phyloP scores from a whole-genome alignment of 108 stramenopile species.

The Chaetoceros muelleri region DNA sequence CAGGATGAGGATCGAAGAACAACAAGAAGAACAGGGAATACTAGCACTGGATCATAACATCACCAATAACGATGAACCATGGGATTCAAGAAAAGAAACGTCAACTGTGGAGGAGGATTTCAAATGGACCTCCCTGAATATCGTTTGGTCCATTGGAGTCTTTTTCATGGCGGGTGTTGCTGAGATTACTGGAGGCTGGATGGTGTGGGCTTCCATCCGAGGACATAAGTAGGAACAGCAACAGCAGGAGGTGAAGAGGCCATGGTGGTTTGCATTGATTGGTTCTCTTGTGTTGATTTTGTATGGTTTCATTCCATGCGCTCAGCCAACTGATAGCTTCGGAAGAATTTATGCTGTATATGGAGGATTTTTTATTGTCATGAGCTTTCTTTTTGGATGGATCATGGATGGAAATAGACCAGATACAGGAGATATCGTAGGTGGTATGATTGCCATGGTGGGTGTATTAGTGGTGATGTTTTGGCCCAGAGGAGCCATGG shows the following conservation, averaged over 20 bases:
- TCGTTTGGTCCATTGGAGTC: conserved; percentile 40
- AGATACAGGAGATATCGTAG: conserved; percentile 56
- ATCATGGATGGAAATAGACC: conserved; percentile 56
- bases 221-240: not conserved
- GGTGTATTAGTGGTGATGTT: conserved; percentile 54
- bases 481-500: conserved; percentile 53
- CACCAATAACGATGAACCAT: too few species aligned
- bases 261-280: conserved; percentile 66
- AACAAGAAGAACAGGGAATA: too few species aligned
- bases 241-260: conserved; percentile 16
- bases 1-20: too few species aligned
- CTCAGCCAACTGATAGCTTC: conserved; percentile 70
- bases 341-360: conserved; percentile 76
- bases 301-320: conserved; percentile 66
- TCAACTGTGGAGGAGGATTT: conserved; percentile 19
- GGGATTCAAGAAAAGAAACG: too few species aligned
- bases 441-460: conserved; percentile 45
- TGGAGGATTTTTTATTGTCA: conserved; percentile 71
- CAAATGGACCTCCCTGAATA: conserved; percentile 40
- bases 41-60: too few species aligned
- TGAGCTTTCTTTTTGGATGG: conserved; percentile 72
- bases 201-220: conserved; percentile 54
- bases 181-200: conserved; percentile 72
- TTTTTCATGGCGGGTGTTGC: conserved; percentile 55
- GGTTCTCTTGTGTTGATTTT: conserved; percentile 44